Evolutionary conservation across 257 asterid species (phyloP), one percentile per base, ranked within the genome.

Genomic region (Solanum piurae): DNA sequence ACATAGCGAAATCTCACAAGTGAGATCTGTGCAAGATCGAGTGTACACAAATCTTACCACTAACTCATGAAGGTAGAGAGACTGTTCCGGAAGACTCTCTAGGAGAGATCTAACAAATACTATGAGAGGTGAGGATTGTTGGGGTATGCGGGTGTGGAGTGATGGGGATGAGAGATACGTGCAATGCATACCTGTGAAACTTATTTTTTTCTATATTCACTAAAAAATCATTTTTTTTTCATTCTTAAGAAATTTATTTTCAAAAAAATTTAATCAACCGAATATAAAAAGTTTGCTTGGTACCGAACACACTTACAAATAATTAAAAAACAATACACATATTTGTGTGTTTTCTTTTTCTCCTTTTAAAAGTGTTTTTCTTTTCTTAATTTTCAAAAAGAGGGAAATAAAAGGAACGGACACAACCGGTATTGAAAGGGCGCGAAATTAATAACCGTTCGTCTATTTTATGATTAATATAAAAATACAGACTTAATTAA

Each of bases 1-100:
- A 55, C 0, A 0, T 0, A 6, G 0, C 18, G n/a, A 55, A 18
- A 55, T 55, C 0, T 55, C 2, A 55, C 4, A 18, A 52, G 2
- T 55, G 0, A 55, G 10, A 0, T 55, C 0, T 18, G n/a, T 29
- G 29, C 29, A 29, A 29, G 29, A 29, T 29, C 29, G 29, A 29
- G 29, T 29, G 1, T 52, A 52, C 9, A 3, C 62, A 52, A 0
- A 52, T 52, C 16, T 52, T 52, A 52, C 1, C 14, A 42, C 49
- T 12, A 44, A 52, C 5, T 5, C 1, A 3, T 52, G 23, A 0
- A 52, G 14, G 2, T 52, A 52, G 23, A 52, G 0, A 52, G 3
- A 52, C 0, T 52, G 0, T 52, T 52, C 5, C 5, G 1, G 23
- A 16, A 16, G 14, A 1, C 0, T 0, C 23, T 1, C 4, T 52